These are phyloP conservation scores for Alternaria brassicicola DNA, from an alignment of 2,329 filamentous ascomycete genomes.

Conservation along the genomic window DNA sequence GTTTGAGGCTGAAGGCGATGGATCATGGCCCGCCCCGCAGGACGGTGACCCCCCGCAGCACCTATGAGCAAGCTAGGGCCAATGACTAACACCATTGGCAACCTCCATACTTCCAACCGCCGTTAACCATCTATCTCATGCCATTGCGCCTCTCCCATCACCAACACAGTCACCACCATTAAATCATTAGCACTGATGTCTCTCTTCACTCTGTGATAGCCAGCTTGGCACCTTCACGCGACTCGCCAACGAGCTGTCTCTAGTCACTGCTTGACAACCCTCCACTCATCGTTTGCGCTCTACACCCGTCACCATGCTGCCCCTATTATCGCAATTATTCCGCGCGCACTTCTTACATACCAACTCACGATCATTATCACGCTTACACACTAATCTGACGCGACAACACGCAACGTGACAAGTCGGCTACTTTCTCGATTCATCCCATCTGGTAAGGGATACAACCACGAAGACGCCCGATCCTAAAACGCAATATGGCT, in stretches of 20 bases:
- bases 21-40: slow-evolving; percentile 6
- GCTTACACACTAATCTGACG: slow-evolving; percentile 19
- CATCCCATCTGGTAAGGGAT: not conserved
- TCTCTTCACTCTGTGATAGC: slow-evolving; percentile 25
- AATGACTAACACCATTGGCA: slow-evolving; percentile 15
- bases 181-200: slow-evolving; percentile 16
- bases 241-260: slow-evolving; percentile 28
- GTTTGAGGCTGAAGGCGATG: slow-evolving; percentile 1
- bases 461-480: not conserved
- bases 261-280: slow-evolving; percentile 27
- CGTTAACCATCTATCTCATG: slow-evolving; percentile 2
- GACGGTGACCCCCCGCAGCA: slow-evolving; percentile 18
- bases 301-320: slow-evolving; percentile 57
- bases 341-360: slow-evolving; percentile 59
- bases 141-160: slow-evolving; percentile 1
- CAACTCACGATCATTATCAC: slow-evolving; percentile 55
- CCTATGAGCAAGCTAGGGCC: slow-evolving; percentile 13
- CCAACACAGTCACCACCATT: not conserved
- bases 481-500: slow-evolving; percentile 64
- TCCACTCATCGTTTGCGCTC: slow-evolving; percentile 29
- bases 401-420: slow-evolving; percentile 6
- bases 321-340: slow-evolving; percentile 55
- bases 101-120: slow-evolving; percentile 9
- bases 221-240: slow-evolving; percentile 31
- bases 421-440: not conserved